Evolutionary conservation across 1,284 basidiomycete species (phyloP).

Genomic region (Ceraceosorus guamensis): DNA sequence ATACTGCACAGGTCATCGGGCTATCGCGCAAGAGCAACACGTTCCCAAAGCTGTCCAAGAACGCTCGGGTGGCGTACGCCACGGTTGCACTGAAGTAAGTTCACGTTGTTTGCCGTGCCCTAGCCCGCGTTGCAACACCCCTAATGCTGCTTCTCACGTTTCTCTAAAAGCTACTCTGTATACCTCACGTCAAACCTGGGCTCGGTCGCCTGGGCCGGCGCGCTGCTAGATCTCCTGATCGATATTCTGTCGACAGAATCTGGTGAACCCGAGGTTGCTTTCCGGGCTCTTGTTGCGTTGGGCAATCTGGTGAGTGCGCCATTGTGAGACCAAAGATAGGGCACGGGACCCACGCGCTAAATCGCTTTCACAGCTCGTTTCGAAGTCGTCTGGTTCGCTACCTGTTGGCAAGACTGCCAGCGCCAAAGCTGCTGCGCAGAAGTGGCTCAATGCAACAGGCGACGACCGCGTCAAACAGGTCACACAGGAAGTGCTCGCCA

Average conservation of each 20-base stretch:
- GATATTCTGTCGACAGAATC: conserved; percentile 4
- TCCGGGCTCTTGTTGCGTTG: conserved; percentile 74
- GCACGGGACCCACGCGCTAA: background rate
- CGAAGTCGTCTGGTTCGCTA: conserved; percentile 3
- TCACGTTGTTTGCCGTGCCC: background rate
- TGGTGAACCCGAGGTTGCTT: conserved; percentile 60
- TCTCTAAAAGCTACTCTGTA: background rate
- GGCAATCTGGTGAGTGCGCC: conserved; percentile 71
- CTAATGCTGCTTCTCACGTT: background rate
- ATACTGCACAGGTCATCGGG: conserved; percentile 56
- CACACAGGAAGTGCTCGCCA: too few species aligned
- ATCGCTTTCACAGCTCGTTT: conserved; percentile 2
- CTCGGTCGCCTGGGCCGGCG: conserved; percentile 12
- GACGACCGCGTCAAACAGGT: too few species aligned
- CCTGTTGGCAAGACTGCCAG: background rate
- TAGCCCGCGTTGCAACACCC: background rate
- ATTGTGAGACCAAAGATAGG: too few species aligned
- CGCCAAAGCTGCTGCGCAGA: conserved; percentile 1
- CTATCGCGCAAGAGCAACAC: conserved; percentile 21
- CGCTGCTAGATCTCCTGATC: conserved; percentile 25
- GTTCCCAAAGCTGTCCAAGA: conserved; percentile 56
- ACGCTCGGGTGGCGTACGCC: conserved; percentile 64
- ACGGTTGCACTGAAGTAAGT: conserved; percentile 72
- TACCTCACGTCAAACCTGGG: conserved; percentile 1
- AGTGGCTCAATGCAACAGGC: too few species aligned